Conservation (phyloP, 176 grass and related monocot species). For the Leersia perrieri region DNA sequence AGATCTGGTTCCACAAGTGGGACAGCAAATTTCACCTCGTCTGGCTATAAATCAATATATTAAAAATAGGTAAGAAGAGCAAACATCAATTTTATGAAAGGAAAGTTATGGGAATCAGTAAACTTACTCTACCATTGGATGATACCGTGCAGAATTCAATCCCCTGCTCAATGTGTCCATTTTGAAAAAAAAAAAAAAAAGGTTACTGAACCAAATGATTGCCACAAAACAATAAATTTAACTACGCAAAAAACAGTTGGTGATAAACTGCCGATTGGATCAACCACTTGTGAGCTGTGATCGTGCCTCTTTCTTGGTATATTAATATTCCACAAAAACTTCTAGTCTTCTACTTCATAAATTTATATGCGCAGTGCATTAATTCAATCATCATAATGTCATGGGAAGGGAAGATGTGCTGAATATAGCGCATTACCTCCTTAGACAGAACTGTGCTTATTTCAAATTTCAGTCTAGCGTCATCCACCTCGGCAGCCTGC, state of each 20-base stretch:
- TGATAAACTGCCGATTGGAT: background rate
- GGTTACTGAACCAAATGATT: background rate
- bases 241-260: background rate
- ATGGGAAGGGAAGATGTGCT: background rate
- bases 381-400: background rate
- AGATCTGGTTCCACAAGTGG: constrained; percentile 84
- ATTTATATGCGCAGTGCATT: background rate
- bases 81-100: constrained; percentile 6
- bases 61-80: constrained; percentile 4
- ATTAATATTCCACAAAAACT: constrained; percentile 10
- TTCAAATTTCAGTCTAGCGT: constrained; percentile 85
- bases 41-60: constrained; percentile 47
- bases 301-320: background rate
- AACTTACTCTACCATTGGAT: constrained; percentile 54
- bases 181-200: background rate
- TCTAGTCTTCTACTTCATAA: constrained; percentile 7
- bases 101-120: background rate
- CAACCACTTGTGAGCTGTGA: background rate
- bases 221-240: background rate
- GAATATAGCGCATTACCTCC: constrained; percentile 53
- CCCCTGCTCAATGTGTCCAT: constrained; percentile 18
- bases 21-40: constrained; percentile 93
- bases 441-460: constrained; percentile 81
- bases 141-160: constrained; percentile 42
- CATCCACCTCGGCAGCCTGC: constrained; percentile 55